phyloP scores from a whole-genome alignment of 805 yeast species.

The Spathaspora boniae region DNA sequence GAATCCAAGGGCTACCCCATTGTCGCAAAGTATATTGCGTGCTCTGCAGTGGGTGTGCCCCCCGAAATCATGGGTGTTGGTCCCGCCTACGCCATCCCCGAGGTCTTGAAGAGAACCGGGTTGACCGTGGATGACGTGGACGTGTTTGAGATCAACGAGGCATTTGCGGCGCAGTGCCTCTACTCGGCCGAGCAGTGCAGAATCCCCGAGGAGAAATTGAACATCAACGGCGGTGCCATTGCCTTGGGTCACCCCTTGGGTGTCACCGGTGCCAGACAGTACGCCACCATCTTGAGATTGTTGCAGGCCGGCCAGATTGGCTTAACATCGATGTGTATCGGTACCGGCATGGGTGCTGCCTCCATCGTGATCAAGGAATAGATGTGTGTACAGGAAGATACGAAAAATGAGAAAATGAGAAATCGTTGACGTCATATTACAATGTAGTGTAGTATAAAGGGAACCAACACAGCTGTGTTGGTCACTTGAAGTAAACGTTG shows the following conservation, averaged over 20 bases:
- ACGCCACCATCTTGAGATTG: conserved; percentile 83
- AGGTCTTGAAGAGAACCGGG: conserved; percentile 60
- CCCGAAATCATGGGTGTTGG: conserved; percentile 98
- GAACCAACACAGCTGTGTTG: no score
- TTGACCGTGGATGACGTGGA: conserved; percentile 62
- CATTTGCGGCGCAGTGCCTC: conserved; percentile 92
- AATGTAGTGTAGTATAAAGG: no score
- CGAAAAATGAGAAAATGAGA: not conserved
- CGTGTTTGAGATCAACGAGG: conserved; percentile 89
- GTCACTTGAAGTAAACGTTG: no score
- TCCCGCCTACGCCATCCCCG: conserved; percentile 94
- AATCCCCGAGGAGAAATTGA: conserved; percentile 59
- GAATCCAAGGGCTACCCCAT: conserved; percentile 67
- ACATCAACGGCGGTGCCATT: conserved; percentile 95
- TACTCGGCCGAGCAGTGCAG: conserved; percentile 65
- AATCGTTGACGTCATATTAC: no score
- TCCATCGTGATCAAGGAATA: conserved; percentile 79
- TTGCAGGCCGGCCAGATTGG: conserved; percentile 79
- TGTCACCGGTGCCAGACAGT: conserved; percentile 77
- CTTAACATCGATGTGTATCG: conserved; percentile 94
- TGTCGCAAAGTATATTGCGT: conserved; percentile 75
- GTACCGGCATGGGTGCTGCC: conserved; percentile 99
- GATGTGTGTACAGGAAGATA: conserved; percentile 3
- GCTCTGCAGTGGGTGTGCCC: conserved; percentile 86
- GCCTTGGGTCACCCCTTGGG: conserved; percentile 89